phyloP scores from a whole-genome alignment of 2,329 filamentous ascomycete genomes.

The Epichloe hybrida region DNA sequence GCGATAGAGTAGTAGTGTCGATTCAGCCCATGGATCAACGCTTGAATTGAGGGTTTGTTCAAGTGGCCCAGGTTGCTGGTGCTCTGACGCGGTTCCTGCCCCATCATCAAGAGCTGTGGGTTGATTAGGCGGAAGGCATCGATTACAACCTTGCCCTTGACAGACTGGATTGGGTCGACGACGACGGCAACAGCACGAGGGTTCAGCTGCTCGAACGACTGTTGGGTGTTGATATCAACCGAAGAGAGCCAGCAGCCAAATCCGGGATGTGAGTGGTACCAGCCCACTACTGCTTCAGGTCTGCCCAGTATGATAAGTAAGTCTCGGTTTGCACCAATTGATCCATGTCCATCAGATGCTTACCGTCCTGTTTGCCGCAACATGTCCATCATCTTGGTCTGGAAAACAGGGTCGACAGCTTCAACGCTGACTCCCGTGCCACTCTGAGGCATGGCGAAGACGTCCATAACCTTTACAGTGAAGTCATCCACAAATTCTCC shows the following conservation, averaged over 20 bases:
- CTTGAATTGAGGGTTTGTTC: slow-evolving; percentile 99
- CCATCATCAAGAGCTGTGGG: slow-evolving; percentile 93
- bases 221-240: slow-evolving; percentile 98
- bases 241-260: slow-evolving; percentile 99
- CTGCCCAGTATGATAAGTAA: slow-evolving; percentile 28
- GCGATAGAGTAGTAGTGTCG: slow-evolving; percentile 98
- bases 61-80: slow-evolving; percentile 95
- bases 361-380: slow-evolving; percentile 90
- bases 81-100: slow-evolving; percentile 92
- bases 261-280: slow-evolving; percentile 98
- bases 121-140: slow-evolving; percentile 98
- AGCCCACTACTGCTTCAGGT: slow-evolving; percentile 93
- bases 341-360: slow-evolving; percentile 14
- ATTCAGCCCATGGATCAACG: slow-evolving; percentile 94
- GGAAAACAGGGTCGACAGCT: slow-evolving; percentile 95
- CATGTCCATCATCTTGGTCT: slow-evolving; percentile 99
- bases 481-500: slow-evolving; percentile 99
- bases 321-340: background rate
- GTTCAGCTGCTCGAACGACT: slow-evolving; percentile 98
- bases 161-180: slow-evolving; percentile 95
- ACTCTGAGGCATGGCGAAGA: slow-evolving; percentile 98
- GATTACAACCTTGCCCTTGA: slow-evolving; percentile 99
- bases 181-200: slow-evolving; percentile 94
- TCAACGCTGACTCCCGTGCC: slow-evolving; percentile 97
- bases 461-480: slow-evolving; percentile 93